Evolutionary conservation across 2,329 filamentous ascomycete genomes (phyloP), one percentile per base, ranked within the genome.

Genomic region (Cladosporium sp.): DNA sequence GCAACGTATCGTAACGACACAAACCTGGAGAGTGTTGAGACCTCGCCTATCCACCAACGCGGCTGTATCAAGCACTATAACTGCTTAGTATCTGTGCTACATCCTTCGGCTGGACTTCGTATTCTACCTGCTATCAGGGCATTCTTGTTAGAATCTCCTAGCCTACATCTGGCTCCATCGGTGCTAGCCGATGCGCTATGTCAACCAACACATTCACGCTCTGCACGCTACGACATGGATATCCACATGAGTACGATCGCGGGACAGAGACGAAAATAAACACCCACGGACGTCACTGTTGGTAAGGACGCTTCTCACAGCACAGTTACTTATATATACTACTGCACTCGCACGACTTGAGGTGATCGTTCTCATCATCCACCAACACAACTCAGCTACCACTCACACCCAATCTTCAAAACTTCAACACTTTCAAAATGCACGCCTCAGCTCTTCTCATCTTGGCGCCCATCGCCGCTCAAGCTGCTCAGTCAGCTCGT

Each of bases 381-480:
- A 49, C 39, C 43, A 60, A 32, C 8, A 60, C 43, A 49, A n/a
- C 25, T 34, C 28, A 49, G n/a, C 25, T n/a, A 32, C 25, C 58
- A 23, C 58, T 49, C 58, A 48, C 3, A 49, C 26, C 18, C 43
- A 7, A 23, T 34, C 25, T 49, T 11, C 48, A 43, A 10, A 18
- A 48, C 43, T 49, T 49, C 39, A 49, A 49, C 39, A 49, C 39
- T 43, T 34, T 51, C 57, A 60, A 25, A 60, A 60, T 60, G 58
- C 49, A 49, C 58, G 49, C 58, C 43, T n/a, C 11, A 49, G 58
- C n/a, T 34, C 58, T 60, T 0, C 58, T 60, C 58, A 2, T 7
- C 13, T 5, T 49, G 58, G 58, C 58, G 39, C 58, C 58, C 43
- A 49, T 60, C 58, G 58, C 43, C 43, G 58, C 58, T 49, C 58